Evolutionary conservation across 1,139 yeast genomes (phyloP), one percentile per base, ranked within the genome.

Genomic region (Nakaseomyces bracarensis): DNA sequence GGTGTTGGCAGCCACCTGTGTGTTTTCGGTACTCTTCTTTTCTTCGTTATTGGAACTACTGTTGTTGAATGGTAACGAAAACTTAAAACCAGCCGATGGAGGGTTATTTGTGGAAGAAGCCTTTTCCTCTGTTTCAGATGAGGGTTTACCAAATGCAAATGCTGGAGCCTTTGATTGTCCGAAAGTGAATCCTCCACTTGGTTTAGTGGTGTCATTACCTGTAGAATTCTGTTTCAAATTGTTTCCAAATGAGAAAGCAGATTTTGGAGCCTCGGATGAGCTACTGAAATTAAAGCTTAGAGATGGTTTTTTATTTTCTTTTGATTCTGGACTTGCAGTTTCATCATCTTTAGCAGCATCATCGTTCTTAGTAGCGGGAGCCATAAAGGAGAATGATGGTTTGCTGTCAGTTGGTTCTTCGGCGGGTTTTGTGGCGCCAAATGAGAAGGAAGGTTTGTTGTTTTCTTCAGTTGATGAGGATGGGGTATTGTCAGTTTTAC

Each of bases 381-480:
- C 21, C 21, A 59, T 64, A 48, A 64, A 66, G 3, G 61, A 47
- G 48, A 66, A 65, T 2, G 60, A 46, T 7, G 66, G 61, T 36
- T 53, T 54, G n/a, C 34, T 30, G 18, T 45, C 37, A 21, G 40
- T 37, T n/a, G 18, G 16, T 19, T 28, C 18, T 21, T 21, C 27
- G 18, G 18, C 34, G 14, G 50, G 23, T 18, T 37, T 42, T 22
- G 55, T 51, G 22, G 34, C 13, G 13, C 22, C 34, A 38, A 54
- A 55, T 8, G 50, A 39, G 34, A 54, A 53, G 2, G 49, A 35
- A 15, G 56, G 53, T 19, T 42, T 46, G 10, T 23, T 10, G 7
- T n/a, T 19, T 11, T 11, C 31, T 14, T 34, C 21, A n/a, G n/a
- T n/a, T 7, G 13, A 7, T 3, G 18, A 25, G 30, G 33, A 14